Evolutionary conservation across 345 rosid genomes (phyloP).

Genomic region (Litchi chinensis): DNA sequence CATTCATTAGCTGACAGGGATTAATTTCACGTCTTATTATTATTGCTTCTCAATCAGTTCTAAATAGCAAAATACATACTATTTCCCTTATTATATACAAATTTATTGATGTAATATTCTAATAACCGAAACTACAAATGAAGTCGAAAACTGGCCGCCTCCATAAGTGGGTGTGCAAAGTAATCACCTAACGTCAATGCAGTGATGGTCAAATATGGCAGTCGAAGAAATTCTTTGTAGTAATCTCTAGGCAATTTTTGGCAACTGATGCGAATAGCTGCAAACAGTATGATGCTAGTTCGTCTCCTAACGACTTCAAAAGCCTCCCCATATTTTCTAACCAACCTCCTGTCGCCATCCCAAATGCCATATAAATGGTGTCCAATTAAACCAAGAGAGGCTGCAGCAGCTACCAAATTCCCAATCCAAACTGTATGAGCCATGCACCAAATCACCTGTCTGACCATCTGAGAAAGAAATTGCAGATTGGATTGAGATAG

Average conservation of each 20-base stretch:
- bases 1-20: too few relatives aligned
- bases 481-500: not conserved
- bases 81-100: not conserved
- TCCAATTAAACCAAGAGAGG: constrained; percentile 67
- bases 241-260: constrained; percentile 65
- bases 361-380: constrained; percentile 76
- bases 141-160: constrained; percentile 65
- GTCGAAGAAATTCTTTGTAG: constrained; percentile 62
- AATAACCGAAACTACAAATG: constrained; percentile 51
- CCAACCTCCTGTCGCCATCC: constrained; percentile 75
- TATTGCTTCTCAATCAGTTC: too few relatives aligned
- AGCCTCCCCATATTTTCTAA: constrained; percentile 55
- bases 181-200: constrained; percentile 68
- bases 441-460: constrained; percentile 81
- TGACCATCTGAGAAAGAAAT: constrained; percentile 59
- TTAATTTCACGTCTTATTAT: too few relatives aligned
- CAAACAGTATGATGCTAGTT: constrained; percentile 72
- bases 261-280: constrained; percentile 68
- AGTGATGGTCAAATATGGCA: constrained; percentile 69
- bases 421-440: constrained; percentile 83
- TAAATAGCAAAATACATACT: not conserved
- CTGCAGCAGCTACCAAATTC: constrained; percentile 62
- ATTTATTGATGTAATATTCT: not conserved
- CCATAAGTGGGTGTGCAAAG: constrained; percentile 71
- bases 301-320: constrained; percentile 60